Evolutionary conservation across 2,329 filamentous ascomycete genomes (phyloP).

Genomic region (Pyrenochaeta sp.): DNA sequence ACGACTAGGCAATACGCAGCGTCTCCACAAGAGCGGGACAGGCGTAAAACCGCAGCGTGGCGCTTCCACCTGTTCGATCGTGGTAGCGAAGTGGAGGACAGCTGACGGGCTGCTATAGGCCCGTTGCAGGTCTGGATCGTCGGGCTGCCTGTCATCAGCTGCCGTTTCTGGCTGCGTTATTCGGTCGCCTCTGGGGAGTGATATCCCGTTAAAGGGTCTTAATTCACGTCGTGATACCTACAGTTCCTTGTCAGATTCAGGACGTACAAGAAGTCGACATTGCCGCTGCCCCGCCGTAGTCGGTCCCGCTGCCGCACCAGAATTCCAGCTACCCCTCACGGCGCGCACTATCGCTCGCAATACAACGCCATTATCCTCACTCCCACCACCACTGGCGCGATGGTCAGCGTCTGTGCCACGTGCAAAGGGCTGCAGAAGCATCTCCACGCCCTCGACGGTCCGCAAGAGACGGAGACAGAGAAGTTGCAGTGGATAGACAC

Average conservation of each 20-base stretch:
- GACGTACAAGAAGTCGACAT: conserved; percentile 9
- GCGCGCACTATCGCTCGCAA: conserved; percentile 10
- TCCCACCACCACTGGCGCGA: conserved; percentile 17
- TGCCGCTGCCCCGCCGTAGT: conserved; percentile 22
- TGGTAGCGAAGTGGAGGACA: conserved; percentile 7
- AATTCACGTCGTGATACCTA: conserved; percentile 15
- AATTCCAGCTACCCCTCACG: conserved; percentile 16
- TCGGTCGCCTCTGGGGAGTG: conserved; percentile 3
- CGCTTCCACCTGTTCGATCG: conserved; percentile 2
- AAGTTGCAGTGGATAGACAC: conserved; percentile 38
- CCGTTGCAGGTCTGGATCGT: conserved; percentile 13
- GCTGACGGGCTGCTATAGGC: conserved; percentile 11
- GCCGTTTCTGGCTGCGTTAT: conserved; percentile 9
- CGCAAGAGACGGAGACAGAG: conserved; percentile 22
- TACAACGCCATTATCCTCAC: conserved; percentile 2
- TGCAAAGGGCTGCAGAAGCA: conserved; percentile 47
- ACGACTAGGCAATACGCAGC: background rate
- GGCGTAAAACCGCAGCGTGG: conserved; percentile 2
- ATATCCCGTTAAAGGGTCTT: conserved; percentile 13
- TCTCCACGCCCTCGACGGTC: conserved; percentile 25
- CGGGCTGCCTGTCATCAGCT: conserved; percentile 17
- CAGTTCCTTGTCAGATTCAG: conserved; percentile 1
- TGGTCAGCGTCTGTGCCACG: conserved; percentile 43
- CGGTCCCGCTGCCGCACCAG: conserved; percentile 1
- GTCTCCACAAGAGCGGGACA: conserved; percentile 5